A percentile compares a stretch with the other conserved stretches of the same genome.
phyloP scores from a whole-genome alignment of 2,329 filamentous ascomycete genomes.

The Thyridium curvatum region DNA sequence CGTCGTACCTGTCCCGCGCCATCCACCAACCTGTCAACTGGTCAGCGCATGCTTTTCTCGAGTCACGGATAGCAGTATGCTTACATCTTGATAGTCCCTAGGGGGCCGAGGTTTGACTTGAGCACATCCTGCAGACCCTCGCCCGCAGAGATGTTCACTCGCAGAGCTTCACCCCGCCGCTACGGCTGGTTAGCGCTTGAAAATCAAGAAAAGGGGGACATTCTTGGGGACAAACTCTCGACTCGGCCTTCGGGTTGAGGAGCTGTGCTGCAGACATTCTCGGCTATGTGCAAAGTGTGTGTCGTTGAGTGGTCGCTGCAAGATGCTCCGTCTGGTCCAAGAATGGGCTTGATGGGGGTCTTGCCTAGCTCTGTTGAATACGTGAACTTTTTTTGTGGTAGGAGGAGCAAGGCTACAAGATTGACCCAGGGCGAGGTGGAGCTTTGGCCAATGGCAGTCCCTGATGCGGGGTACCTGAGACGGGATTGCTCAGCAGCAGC shows the following conservation, averaged over 20 bases:
- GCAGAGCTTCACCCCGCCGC: conserved; percentile 94
- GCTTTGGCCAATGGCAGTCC: conserved; percentile 3
- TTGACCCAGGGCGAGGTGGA: neutral
- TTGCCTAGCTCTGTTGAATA: neutral
- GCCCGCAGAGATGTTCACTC: conserved; percentile 94
- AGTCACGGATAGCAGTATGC: conserved; percentile 3
- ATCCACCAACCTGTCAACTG: conserved; percentile 53
- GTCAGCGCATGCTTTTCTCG: conserved; percentile 15
- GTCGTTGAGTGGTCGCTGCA: too few relatives aligned
- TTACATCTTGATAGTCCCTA: conserved; percentile 94
- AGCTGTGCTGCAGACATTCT: conserved; percentile 95
- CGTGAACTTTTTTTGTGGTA: conserved; percentile 3
- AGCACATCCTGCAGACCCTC: conserved; percentile 92
- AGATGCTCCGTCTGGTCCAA: too few relatives aligned
- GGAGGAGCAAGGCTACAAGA: neutral
- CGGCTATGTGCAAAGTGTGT: neutral
- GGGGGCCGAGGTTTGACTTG: conserved; percentile 90
- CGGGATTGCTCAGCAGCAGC: too few relatives aligned
- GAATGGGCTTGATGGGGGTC: too few relatives aligned
- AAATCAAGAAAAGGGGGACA: conserved; percentile 9
- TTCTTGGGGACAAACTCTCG: conserved; percentile 59
- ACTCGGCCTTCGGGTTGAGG: conserved; percentile 98
- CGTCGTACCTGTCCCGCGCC: conserved; percentile 58
- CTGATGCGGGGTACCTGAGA: too few relatives aligned
- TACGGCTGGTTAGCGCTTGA: conserved; percentile 33